Conservation (phyloP, 78 protist species). For the Blattamonas nauphoetae region DNA sequence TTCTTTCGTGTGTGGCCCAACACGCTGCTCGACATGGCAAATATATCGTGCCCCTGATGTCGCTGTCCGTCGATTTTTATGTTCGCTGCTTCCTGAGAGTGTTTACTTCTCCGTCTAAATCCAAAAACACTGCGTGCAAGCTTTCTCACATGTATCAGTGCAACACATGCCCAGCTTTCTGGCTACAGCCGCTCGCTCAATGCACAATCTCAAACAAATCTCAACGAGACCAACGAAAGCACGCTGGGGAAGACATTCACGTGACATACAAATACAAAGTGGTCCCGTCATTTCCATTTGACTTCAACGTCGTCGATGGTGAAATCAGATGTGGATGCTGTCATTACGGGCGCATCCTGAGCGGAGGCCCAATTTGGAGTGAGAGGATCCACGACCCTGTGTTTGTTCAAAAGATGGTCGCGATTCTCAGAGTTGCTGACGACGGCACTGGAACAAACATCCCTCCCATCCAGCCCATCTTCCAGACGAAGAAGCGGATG, state of each 20-base stretch:
- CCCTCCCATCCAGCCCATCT: background rate
- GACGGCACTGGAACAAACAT: background rate
- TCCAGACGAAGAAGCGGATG: background rate
- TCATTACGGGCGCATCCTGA: background rate
- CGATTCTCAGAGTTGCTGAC: background rate
- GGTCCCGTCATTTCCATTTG: background rate
- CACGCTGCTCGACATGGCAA: constrained; percentile 51
- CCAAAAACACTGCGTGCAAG: constrained; percentile 27
- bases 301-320: background rate
- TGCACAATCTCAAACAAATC: background rate
- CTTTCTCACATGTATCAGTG: constrained; percentile 51
- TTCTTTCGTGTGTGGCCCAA: constrained; percentile 45
- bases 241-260: background rate
- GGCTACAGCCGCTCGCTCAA: constrained; percentile 45
- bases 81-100: constrained; percentile 87
- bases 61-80: constrained; percentile 84
- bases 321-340: background rate
- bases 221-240: background rate
- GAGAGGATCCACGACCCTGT: constrained; percentile 53
- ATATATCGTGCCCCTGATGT: constrained; percentile 69
- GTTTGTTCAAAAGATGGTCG: constrained; percentile 25
- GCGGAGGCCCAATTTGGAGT: constrained; percentile 84
- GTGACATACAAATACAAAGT: background rate
- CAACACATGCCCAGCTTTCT: constrained; percentile 58
- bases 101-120: constrained; percentile 7